Percentiles rank a stretch among this genome's conserved stretches.
Conservation (phyloP, 805 yeast species). For the Candida saitoana region DNA sequence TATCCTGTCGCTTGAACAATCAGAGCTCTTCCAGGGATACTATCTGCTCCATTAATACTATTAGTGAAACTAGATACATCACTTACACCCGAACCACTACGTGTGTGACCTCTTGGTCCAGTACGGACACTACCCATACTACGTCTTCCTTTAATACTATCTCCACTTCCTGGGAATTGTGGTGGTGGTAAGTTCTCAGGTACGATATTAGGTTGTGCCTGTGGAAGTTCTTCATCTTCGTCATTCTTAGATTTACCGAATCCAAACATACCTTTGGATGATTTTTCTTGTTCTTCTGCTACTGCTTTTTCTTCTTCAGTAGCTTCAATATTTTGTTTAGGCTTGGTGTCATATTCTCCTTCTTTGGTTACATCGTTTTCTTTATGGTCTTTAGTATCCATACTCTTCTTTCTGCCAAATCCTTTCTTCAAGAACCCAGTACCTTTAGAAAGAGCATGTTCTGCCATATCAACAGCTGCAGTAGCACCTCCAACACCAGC, state of each 20-base stretch:
- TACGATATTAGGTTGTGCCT: conserved; percentile 30
- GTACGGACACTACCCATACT: conserved; percentile 1
- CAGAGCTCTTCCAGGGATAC: conserved; percentile 53
- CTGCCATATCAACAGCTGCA: conserved; percentile 42
- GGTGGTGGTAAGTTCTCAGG: conserved; percentile 36
- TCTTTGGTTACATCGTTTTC: not conserved
- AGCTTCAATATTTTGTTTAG: conserved; percentile 6
- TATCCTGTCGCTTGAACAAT: conserved; percentile 47
- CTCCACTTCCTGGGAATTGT: conserved; percentile 26
- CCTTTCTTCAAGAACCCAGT: conserved; percentile 37
- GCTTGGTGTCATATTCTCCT: conserved; percentile 7
- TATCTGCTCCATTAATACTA: conserved; percentile 29
- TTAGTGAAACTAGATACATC: conserved; percentile 35
- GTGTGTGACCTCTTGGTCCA: conserved; percentile 10
- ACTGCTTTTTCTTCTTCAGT: conserved; percentile 10
- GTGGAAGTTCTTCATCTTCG: conserved; percentile 6
- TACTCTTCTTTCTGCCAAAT: conserved; percentile 20
- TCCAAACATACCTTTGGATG: not conserved
- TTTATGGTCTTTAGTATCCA: conserved; percentile 3
- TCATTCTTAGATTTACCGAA: conserved; percentile 4
- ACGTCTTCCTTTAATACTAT: not conserved
- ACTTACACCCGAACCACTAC: conserved; percentile 23
- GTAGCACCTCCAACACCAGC: conserved; percentile 37
- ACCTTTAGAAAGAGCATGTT: conserved; percentile 48
- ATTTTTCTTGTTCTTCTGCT: conserved; percentile 5